phyloP scores from a whole-genome alignment of 345 rosid species.

The Heritiera littoralis region DNA sequence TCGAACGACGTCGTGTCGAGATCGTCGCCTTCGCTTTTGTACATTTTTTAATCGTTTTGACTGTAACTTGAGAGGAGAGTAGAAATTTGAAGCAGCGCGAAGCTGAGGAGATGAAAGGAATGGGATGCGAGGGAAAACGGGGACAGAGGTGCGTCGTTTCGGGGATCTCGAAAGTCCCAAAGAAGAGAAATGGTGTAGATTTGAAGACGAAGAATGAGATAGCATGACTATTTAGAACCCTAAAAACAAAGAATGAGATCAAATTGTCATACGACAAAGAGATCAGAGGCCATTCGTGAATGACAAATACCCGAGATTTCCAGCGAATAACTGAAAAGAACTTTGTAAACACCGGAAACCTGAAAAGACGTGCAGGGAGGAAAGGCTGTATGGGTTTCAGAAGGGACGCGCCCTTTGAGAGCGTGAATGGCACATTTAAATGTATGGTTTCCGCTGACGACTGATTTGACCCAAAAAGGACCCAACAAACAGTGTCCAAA shows the following conservation, averaged over 20 bases:
- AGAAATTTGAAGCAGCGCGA: not conserved
- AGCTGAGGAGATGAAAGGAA: constrained; percentile 12
- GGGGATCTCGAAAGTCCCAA: not conserved
- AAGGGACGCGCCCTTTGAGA: constrained; percentile 13
- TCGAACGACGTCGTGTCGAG: constrained; percentile 25
- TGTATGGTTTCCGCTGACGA: not conserved
- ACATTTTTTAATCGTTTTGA: constrained; percentile 28
- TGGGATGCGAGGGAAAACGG: constrained; percentile 3
- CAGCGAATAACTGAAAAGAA: not conserved
- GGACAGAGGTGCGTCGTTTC: not conserved
- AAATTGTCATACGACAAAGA: not conserved
- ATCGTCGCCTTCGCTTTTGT: constrained; percentile 25
- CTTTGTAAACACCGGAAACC: constrained; percentile 16
- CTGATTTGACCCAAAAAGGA: not conserved
- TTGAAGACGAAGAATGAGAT: constrained; percentile 26
- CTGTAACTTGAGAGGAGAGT: constrained; percentile 30
- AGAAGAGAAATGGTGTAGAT: constrained; percentile 11
- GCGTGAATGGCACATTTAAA: not conserved
- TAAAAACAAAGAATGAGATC: not conserved
- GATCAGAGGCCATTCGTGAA: not conserved
- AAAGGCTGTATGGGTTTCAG: not conserved
- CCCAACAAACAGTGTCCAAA: not conserved
- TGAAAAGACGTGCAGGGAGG: not conserved
- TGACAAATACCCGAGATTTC: not conserved
- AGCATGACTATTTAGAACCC: constrained; percentile 35